These are phyloP conservation scores for Saccharomyces eubayanus DNA, from an alignment of 805 yeast species.

Conservation along the genomic window DNA sequence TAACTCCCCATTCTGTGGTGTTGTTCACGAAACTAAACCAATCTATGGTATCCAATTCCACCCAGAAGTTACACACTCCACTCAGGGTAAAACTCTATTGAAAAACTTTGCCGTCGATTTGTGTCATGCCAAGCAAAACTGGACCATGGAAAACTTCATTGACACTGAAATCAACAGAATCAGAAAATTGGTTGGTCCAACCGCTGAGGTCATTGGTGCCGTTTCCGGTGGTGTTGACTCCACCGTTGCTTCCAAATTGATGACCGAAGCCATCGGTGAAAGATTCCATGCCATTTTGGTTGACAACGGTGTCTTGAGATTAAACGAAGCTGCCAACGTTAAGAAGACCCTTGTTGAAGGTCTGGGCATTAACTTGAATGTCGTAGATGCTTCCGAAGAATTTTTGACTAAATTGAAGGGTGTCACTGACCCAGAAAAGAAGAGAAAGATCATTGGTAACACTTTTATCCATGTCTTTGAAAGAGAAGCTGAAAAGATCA, in stretches of 20 bases:
- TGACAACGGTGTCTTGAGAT: constrained; percentile 95
- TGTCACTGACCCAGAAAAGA: constrained; percentile 96
- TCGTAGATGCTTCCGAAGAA: constrained; percentile 88
- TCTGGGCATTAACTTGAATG: constrained; percentile 88
- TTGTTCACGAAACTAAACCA: constrained; percentile 60
- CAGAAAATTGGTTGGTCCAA: constrained; percentile 85
- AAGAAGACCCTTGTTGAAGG: constrained; percentile 86
- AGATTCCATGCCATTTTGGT: constrained; percentile 97
- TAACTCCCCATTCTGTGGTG: constrained; percentile 94
- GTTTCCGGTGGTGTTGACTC: constrained; percentile 99
- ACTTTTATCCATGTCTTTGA: constrained; percentile 96
- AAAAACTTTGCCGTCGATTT: constrained; percentile 89
- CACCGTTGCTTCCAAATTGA: constrained; percentile 95
- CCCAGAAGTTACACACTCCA: constrained; percentile 96
- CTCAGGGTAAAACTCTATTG: constrained; percentile 78
- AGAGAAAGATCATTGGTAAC: constrained; percentile 97
- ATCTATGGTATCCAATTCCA: constrained; percentile 97
- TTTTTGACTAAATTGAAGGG: constrained; percentile 83
- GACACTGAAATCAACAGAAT: constrained; percentile 94
- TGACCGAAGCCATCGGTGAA: constrained; percentile 97
- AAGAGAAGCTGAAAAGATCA: constrained; percentile 86
- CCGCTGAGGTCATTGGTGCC: constrained; percentile 98
- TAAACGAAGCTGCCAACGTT: constrained; percentile 83
- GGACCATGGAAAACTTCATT: constrained; percentile 98
- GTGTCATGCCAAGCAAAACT: constrained; percentile 79